These are phyloP conservation scores for Anthostomella pinea DNA, from an alignment of 2,329 filamentous ascomycete species.

Conservation along the genomic window DNA sequence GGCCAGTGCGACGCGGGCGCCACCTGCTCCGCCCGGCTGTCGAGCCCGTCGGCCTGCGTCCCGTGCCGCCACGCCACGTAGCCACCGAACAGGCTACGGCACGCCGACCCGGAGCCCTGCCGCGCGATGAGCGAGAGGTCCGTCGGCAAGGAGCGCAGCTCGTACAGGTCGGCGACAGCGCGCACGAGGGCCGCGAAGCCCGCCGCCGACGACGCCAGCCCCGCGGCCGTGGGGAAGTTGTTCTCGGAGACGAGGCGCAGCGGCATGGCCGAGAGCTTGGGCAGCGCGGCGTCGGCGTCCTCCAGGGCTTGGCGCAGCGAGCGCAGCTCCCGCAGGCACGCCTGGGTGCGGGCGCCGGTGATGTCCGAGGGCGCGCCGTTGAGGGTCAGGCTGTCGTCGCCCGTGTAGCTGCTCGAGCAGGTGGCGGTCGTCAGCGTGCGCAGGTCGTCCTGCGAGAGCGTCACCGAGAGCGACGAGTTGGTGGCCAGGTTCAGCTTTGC, in stretches of 20 bases:
- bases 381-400: slow-evolving; percentile 71
- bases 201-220: slow-evolving; percentile 71
- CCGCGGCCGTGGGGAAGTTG: slow-evolving; percentile 98
- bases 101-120: slow-evolving; percentile 93
- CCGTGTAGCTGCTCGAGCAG: slow-evolving; percentile 70
- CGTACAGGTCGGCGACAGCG: slow-evolving; percentile 88
- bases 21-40: slow-evolving; percentile 85
- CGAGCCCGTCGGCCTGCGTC: slow-evolving; percentile 69
- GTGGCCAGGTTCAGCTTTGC: slow-evolving; percentile 91
- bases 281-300: slow-evolving; percentile 66
- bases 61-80: slow-evolving; percentile 96
- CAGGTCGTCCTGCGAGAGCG: slow-evolving; percentile 88
- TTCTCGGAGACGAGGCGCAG: slow-evolving; percentile 92
- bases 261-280: slow-evolving; percentile 72
- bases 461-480: slow-evolving; percentile 96
- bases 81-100: slow-evolving; percentile 87
- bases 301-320: slow-evolving; percentile 75
- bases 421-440: slow-evolving; percentile 95
- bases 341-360: slow-evolving; percentile 84
- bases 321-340: slow-evolving; percentile 86
- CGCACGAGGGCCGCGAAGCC: slow-evolving; percentile 72
- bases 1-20: slow-evolving; percentile 91
- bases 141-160: slow-evolving; percentile 74
- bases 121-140: slow-evolving; percentile 87
- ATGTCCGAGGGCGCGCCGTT: slow-evolving; percentile 84